Percentiles rank a stretch among this genome's conserved stretches.
These are phyloP conservation scores for Gnetum montanum DNA, from an alignment of 75 land plant genomes.

Conservation along the genomic window DNA sequence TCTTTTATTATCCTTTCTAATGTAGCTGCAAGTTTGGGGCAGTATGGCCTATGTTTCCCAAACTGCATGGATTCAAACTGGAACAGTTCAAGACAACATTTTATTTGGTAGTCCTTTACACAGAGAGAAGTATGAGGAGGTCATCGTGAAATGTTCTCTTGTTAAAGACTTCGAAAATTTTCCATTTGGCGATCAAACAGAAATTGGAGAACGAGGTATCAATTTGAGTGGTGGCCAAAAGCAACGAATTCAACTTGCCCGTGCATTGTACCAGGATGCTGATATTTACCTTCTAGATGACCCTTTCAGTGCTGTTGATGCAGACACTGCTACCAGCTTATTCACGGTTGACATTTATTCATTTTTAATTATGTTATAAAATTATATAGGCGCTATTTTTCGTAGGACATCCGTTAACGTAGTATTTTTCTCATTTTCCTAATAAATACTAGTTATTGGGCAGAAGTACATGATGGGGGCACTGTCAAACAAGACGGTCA, in stretches of 20 bases:
- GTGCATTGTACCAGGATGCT: conserved; percentile 27
- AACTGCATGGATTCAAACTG: conserved; percentile 23
- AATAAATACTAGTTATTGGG: not conserved
- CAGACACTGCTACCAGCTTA: too few relatives aligned
- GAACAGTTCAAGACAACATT: conserved; percentile 20
- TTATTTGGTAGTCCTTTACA: conserved; percentile 20
- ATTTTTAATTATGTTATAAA: too few relatives aligned
- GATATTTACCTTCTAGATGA: conserved; percentile 34
- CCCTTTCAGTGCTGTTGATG: too few relatives aligned
- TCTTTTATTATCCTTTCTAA: too few relatives aligned
- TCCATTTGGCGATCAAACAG: conserved; percentile 22
- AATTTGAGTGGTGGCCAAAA: too few relatives aligned
- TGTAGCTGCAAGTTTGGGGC: conserved; percentile 25
- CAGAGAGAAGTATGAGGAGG: conserved; percentile 8
- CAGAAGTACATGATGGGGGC: conserved; percentile 72
- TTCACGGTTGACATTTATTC: too few relatives aligned
- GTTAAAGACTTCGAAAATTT: conserved; percentile 21
- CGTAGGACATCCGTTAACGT: too few relatives aligned
- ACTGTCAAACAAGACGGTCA: conserved; percentile 53
- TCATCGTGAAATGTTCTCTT: conserved; percentile 10
- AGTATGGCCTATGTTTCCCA: conserved; percentile 26
- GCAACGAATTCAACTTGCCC: conserved; percentile 26
- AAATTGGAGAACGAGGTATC: conserved; percentile 37
- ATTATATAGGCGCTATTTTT: too few relatives aligned
- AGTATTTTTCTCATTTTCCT: not conserved